A percentile compares a stretch with the other conserved stretches of the same genome.
Evolutionary conservation across 148 eudicot genomes (phyloP).

Genomic region (Arbutus unedo): DNA sequence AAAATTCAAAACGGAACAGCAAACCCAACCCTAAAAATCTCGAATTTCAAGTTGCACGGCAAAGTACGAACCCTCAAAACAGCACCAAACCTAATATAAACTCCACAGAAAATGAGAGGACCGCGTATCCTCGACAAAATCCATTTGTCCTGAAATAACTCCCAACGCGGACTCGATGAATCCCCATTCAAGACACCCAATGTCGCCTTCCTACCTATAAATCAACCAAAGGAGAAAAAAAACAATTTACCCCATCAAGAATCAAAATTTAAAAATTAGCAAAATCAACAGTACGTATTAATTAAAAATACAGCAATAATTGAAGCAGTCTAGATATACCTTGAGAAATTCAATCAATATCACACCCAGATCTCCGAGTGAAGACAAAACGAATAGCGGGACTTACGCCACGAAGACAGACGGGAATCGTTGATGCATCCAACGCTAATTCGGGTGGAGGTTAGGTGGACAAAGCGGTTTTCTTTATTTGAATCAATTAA

Average conservation of each 20-base stretch:
- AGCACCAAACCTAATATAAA: conserved; percentile 4
- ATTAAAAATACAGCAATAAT: too few relatives aligned
- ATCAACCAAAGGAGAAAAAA: background rate
- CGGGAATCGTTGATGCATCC: background rate
- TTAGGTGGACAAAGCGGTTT: background rate
- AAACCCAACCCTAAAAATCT: background rate
- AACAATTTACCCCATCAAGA: conserved; percentile 1
- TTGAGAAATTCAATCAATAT: background rate
- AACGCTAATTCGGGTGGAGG: background rate
- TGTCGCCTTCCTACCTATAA: background rate
- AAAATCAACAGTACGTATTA: background rate
- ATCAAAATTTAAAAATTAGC: background rate
- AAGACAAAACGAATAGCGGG: background rate
- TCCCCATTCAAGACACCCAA: conserved; percentile 21
- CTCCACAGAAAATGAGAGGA: conserved; percentile 8
- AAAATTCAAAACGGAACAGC: background rate
- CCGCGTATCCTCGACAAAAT: conserved; percentile 22
- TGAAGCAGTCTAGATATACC: background rate
- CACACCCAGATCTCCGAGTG: conserved; percentile 9
- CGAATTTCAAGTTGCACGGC: background rate
- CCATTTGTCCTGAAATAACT: conserved; percentile 15
- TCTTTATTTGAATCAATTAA: background rate
- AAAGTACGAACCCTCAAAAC: background rate
- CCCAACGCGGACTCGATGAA: background rate
- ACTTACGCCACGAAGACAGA: conserved; percentile 6